phyloP scores from a whole-genome alignment of 441 rosid species.

The Mallotus japonicus region DNA sequence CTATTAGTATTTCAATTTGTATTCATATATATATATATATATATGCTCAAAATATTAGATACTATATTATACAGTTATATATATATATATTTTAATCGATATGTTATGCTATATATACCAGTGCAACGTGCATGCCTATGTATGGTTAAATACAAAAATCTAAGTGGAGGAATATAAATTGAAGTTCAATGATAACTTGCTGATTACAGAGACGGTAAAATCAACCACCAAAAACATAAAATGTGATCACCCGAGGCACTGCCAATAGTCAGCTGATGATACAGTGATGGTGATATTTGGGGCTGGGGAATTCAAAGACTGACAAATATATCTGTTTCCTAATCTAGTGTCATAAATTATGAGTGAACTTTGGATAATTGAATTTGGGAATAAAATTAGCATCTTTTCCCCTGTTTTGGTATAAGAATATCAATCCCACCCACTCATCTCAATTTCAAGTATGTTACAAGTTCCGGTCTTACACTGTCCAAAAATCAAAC shows the following conservation, averaged over 20 bases:
- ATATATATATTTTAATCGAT: no score
- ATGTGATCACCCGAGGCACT: background rate
- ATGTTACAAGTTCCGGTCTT: constrained; percentile 34
- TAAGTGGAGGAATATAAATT: no score
- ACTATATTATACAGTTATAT: no score
- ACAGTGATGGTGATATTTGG: background rate
- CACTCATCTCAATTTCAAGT: constrained; percentile 23
- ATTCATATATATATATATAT: no score
- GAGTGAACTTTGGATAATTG: background rate
- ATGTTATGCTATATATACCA: no score
- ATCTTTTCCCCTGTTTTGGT: background rate
- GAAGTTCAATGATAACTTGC: no score
- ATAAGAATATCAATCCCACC: constrained; percentile 11
- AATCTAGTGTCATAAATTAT: background rate
- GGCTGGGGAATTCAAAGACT: background rate
- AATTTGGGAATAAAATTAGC: constrained; percentile 8
- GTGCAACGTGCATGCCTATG: no score
- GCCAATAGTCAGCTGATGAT: background rate
- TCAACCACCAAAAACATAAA: no score
- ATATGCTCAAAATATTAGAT: no score
- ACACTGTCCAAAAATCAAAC: constrained; percentile 22
- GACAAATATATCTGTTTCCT: background rate
- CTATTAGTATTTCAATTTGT: no score
- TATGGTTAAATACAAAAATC: no score
- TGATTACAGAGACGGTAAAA: no score